Conservation (phyloP, 2,329 filamentous ascomycete species). For the Orbilia blumenaviensis region DNA sequence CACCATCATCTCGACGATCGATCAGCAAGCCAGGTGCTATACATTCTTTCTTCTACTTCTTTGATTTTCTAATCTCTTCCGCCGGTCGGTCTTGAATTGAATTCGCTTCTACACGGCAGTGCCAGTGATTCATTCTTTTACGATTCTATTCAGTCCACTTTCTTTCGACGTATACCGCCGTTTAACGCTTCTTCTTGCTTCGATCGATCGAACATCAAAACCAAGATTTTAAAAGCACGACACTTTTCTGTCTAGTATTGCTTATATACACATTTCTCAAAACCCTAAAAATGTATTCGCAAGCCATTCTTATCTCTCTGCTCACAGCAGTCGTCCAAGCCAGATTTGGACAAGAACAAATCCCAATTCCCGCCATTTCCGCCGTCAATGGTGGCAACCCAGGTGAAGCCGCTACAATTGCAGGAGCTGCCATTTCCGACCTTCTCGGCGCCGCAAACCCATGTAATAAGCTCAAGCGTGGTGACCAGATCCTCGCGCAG, state of each 20-base stretch:
- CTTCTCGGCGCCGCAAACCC: conserved; percentile 73
- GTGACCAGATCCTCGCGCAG: conserved; percentile 71
- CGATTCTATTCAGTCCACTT: conserved; percentile 46
- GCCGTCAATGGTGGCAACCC: conserved; percentile 68
- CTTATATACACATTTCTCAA: conserved; percentile 34
- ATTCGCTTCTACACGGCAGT: conserved; percentile 51
- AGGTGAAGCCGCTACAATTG: conserved; percentile 71
- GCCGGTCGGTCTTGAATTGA: conserved; percentile 52
- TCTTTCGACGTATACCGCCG: conserved; percentile 46
- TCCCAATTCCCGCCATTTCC: conserved; percentile 67
- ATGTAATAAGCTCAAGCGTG: conserved; percentile 72
- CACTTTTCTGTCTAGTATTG: conserved; percentile 27
- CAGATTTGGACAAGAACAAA: conserved; percentile 72
- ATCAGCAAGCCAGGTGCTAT: conserved; percentile 53
- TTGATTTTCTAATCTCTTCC: conserved; percentile 40
- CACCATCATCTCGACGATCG: conserved; percentile 53
- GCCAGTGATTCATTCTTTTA: conserved; percentile 47
- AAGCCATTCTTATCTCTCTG: conserved; percentile 62
- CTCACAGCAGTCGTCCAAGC: conserved; percentile 65
- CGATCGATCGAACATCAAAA: conserved; percentile 42
- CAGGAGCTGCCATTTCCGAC: conserved; percentile 70
- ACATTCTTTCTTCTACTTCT: conserved; percentile 44
- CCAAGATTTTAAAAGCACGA: conserved; percentile 24
- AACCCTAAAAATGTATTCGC: conserved; percentile 62
- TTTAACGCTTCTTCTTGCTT: conserved; percentile 41